phyloP scores from a whole-genome alignment of 1,139 yeast species.

The Geotrichum reessii region DNA sequence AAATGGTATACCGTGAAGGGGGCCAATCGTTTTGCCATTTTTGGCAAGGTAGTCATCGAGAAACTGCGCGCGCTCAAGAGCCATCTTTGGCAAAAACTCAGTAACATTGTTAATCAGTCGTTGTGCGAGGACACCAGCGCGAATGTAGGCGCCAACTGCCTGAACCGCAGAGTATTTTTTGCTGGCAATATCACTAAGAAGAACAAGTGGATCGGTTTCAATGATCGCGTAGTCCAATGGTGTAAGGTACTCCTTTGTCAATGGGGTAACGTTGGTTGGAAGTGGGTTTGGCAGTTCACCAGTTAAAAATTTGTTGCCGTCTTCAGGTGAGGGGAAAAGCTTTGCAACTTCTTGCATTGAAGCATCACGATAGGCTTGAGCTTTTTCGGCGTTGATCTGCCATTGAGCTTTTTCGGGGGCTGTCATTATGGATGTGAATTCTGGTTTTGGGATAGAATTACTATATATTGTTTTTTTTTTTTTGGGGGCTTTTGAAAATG shows the following conservation, averaged over 20 bases:
- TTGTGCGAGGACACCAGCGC: conserved; percentile 54
- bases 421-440: not conserved
- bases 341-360: conserved; percentile 28
- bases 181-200: conserved; percentile 39
- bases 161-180: conserved; percentile 43
- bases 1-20: conserved; percentile 50
- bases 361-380: conserved; percentile 25
- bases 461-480: no score
- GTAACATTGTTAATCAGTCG: conserved; percentile 43
- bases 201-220: conserved; percentile 30
- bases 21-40: conserved; percentile 43
- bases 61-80: conserved; percentile 39
- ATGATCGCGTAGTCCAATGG: conserved; percentile 29
- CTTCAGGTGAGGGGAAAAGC: conserved; percentile 27
- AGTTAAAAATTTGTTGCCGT: conserved; percentile 25
- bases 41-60: conserved; percentile 40
- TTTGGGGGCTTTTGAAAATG: no score
- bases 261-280: conserved; percentile 29
- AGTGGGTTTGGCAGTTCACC: conserved; percentile 26
- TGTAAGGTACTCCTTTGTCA: conserved; percentile 26
- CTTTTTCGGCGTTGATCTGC: conserved; percentile 12
- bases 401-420: conserved; percentile 10
- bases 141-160: conserved; percentile 48
- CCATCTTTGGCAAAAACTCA: conserved; percentile 34
- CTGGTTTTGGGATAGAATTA: no score